Base-by-base conservation (phyloP, 1,139 yeast species). In the Yamadazyma epiphylla region DNA sequence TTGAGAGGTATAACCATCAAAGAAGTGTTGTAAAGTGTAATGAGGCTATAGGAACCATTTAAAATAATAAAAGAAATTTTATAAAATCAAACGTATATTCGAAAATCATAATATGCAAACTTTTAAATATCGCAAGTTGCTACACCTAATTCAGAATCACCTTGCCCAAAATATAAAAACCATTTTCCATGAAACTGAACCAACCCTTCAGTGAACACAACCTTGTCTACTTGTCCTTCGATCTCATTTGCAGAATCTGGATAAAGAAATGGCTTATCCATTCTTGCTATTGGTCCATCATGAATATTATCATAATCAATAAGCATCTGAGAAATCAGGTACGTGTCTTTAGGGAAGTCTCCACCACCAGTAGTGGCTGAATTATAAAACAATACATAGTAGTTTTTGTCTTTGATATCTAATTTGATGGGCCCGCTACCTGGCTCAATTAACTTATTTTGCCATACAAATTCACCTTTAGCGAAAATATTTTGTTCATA, bases 351-450 rank as follows among this genome's bases (percentile, higher is more conserved):
- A 1, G 54, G 48, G 24, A 52, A 51, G 5, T 51, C 49, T 5
- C 49, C 51, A 2, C 63, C 63, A 1, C 73, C 73, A 10, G 52
- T 51, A 13, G 73, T 66, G 19, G 65, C 55, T 11, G 69, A 55
- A 39, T 67, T 67, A 46, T 67, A 66, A 37, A 67, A 49, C 22
- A 67, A 51, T 2, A 65, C 45, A 54, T 66, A 65, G 32, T 61
- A 60, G 39, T 64, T 61, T 27, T 43, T 48, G 24, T 49, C 48
- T 2, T 24, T 53, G 37, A 58, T 58, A 28, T 43, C 45, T 31
- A 67, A 37, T 37, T 60, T 63, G 13, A 67, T 59, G 0, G 73
- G 73, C 1, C 70, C 69, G 0, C 71, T 61, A 1, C 73, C 73
- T 2, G 68, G 59, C 40, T 67, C 73, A 35, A 67, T 64, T 19